These are phyloP conservation scores for Aspergillus quadrilineatus DNA, from an alignment of 2,329 filamentous ascomycete species.

Conservation along the genomic window DNA sequence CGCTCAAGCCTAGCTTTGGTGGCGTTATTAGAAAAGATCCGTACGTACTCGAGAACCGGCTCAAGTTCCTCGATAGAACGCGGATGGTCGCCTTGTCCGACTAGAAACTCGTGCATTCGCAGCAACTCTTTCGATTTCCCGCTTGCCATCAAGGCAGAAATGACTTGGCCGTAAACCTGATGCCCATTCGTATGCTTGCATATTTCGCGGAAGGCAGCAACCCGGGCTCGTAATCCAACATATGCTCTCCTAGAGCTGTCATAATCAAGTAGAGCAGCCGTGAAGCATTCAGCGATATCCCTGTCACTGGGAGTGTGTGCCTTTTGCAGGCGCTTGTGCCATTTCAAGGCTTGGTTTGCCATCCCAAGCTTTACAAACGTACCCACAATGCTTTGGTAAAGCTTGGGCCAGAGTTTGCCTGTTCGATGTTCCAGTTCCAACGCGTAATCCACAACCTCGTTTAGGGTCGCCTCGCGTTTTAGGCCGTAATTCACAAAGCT, in stretches of 20 bases:
- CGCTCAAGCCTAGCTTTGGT: constrained; percentile 25
- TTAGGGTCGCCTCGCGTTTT: constrained; percentile 33
- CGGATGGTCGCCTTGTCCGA: constrained; percentile 45
- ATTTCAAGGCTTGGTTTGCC: constrained; percentile 33
- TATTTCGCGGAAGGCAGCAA: constrained; percentile 43
- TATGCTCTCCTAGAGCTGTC: constrained; percentile 20
- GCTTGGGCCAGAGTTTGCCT: constrained; percentile 37
- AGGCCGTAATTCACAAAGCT: constrained; percentile 40
- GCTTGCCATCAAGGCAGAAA: constrained; percentile 41
- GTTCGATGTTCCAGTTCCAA: constrained; percentile 41
- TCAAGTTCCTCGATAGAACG: constrained; percentile 36
- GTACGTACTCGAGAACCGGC: constrained; percentile 42
- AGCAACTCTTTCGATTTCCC: constrained; percentile 42
- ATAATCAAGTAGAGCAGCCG: constrained; percentile 25
- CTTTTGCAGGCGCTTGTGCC: constrained; percentile 39
- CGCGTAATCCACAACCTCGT: constrained; percentile 37
- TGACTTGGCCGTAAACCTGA: constrained; percentile 45
- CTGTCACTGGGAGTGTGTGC: constrained; percentile 32
- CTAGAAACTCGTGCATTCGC: constrained; percentile 49
- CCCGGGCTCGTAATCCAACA: constrained; percentile 18
- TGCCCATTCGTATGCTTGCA: constrained; percentile 40
- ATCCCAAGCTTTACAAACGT: constrained; percentile 33
- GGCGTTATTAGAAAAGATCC: constrained; percentile 26
- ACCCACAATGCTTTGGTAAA: constrained; percentile 41
- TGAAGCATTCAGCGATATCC: constrained; percentile 33